phyloP scores from a whole-genome alignment of 1,284 basidiomycete species.

The Fomes fomentarius region DNA sequence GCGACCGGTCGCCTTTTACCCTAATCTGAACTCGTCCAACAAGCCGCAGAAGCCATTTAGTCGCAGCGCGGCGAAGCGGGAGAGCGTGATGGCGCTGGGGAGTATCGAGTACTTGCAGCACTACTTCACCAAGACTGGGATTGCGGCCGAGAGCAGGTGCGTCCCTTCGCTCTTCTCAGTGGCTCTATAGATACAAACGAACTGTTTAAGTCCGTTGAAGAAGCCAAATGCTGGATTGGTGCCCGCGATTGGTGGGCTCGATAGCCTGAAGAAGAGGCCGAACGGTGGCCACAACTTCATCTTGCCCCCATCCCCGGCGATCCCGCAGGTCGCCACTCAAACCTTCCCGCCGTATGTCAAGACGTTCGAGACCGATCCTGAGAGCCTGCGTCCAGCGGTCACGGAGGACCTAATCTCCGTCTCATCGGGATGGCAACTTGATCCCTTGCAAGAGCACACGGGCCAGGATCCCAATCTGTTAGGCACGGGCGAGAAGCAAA shows the following conservation, averaged over 20 bases:
- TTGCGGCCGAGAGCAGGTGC: slow-evolving; percentile 72
- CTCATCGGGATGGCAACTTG: slow-evolving; percentile 56
- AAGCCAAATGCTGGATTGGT: slow-evolving; percentile 65
- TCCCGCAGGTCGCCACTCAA: slow-evolving; percentile 50
- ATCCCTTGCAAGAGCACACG: slow-evolving; percentile 25
- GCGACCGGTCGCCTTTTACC: slow-evolving; percentile 74
- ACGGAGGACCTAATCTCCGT: slow-evolving; percentile 71
- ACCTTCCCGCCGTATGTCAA: slow-evolving; percentile 57
- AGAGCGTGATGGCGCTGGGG: slow-evolving; percentile 84
- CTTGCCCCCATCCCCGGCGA: slow-evolving; percentile 69
- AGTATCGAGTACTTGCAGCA: slow-evolving; percentile 89
- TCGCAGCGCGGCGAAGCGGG: slow-evolving; percentile 81
- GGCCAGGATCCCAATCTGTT: slow-evolving; percentile 30
- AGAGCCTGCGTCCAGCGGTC: slow-evolving; percentile 69
- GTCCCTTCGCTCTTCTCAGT: slow-evolving; percentile 32
- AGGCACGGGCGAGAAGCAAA: slow-evolving; percentile 24
- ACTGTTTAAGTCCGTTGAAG: slow-evolving; percentile 47
- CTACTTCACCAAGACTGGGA: slow-evolving; percentile 85
- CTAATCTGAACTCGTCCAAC: slow-evolving; percentile 67
- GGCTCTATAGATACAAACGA: slow-evolving; percentile 13
- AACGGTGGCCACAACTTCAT: slow-evolving; percentile 45
- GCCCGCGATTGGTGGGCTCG: slow-evolving; percentile 70
- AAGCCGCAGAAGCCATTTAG: slow-evolving; percentile 83
- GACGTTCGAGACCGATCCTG: slow-evolving; percentile 71
- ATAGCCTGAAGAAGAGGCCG: slow-evolving; percentile 41